Conservation (phyloP, 2,329 filamentous ascomycete genomes). For the Pestalotiopsis sp. region DNA sequence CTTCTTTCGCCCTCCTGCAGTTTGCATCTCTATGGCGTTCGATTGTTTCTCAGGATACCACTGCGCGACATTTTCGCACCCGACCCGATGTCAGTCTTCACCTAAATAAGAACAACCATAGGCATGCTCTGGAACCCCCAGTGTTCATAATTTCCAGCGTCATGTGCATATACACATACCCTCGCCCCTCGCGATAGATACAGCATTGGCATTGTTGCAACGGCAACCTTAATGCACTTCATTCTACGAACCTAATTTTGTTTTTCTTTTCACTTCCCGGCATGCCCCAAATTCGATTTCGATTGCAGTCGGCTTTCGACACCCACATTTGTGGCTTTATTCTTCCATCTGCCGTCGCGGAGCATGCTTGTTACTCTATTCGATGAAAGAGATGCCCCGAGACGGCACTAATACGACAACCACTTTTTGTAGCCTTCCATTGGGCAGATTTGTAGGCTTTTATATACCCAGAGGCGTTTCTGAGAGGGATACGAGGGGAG, state of each 20-base stretch:
- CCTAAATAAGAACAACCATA: not conserved
- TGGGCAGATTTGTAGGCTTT: not conserved
- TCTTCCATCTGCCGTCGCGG: not conserved
- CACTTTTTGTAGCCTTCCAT: conserved; percentile 4
- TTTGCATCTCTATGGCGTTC: conserved; percentile 42
- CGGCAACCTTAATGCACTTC: conserved; percentile 35
- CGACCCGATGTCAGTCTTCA: not conserved
- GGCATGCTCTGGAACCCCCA: not conserved
- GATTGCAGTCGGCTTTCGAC: conserved; percentile 5
- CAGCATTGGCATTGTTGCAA: conserved; percentile 31
- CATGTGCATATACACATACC: conserved; percentile 14
- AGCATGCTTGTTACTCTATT: not conserved
- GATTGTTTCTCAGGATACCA: conserved; percentile 20
- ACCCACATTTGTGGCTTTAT: conserved; percentile 2
- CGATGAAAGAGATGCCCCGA: conserved; percentile 11
- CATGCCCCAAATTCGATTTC: conserved; percentile 8
- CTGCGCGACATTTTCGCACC: conserved; percentile 5
- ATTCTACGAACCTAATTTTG: conserved; percentile 29
- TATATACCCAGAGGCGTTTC: conserved; percentile 11
- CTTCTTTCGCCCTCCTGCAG: conserved; percentile 1
- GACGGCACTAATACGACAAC: conserved; percentile 9
- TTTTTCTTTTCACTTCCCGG: conserved; percentile 27
- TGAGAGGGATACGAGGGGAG: conserved; percentile 1
- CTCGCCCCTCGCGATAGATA: conserved; percentile 28
- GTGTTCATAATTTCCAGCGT: conserved; percentile 6